Base-by-base conservation (phyloP, 2,329 filamentous ascomycete species). In the Thyridium curvatum region DNA sequence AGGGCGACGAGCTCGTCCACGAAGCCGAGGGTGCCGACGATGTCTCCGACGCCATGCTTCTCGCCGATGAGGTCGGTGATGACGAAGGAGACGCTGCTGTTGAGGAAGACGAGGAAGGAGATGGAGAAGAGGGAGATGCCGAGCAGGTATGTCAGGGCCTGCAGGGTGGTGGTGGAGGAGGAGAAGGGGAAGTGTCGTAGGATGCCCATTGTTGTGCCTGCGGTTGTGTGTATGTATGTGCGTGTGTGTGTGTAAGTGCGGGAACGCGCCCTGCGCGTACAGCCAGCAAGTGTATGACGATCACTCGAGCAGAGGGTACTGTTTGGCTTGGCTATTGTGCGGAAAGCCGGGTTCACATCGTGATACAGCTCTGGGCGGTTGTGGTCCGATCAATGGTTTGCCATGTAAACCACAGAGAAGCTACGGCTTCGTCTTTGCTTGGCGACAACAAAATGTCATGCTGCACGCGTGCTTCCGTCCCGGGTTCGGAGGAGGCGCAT, bases 91-190 rank as follows among this genome's bases (percentile, higher is more conserved):
- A 93, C 72, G 55, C 80, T 83, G 66, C 81, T 85, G 68, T 93
- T 93, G 46, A 94, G 76, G 64, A 94, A 94, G 53, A 94, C 87
- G 48, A 94, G 82, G 66, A 93, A 93, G 39, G 84, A 84, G 54
- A 94, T 93, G 61, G 82, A 87, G 69, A 91, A 91, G 51, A 94
- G 79, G 44, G 84, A 86, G 53, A 93, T 84, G 56, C 82, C 83
- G 47, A 89, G 72, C 29, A 94, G 78, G 60, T 94, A 94, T 21
- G 86, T 84, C 41, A 74, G 59, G n/a, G 77, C 79, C 53, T 84
- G 79, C 15, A 75, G 56, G 4, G 70, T 63, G 12, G 79, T 81
- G n/a, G 76, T 78, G 33, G 72, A 69, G 16, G 68, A 59, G 45
- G 76, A 68, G 60, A 83, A 82, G 18, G 79, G 79, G 38, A 79